Percentiles rank a stretch among this genome's conserved stretches.
Evolutionary conservation across 1,284 basidiomycete species (phyloP).

Genomic region (Apiotrichum domesticum): DNA sequence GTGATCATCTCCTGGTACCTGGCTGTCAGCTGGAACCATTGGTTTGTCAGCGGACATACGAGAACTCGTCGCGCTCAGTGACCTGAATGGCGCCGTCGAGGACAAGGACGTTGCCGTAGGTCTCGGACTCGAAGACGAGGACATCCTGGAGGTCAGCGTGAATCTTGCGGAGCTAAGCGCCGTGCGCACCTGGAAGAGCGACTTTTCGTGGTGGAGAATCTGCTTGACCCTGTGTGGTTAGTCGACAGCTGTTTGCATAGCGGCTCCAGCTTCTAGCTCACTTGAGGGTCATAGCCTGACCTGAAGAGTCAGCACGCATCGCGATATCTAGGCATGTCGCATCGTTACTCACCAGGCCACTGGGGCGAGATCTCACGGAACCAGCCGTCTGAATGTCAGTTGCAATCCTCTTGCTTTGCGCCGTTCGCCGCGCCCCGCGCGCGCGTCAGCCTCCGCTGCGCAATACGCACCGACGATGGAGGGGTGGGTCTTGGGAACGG

Average conservation of each 20-base stretch:
- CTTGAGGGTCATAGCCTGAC: constrained; percentile 89
- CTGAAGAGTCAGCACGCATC: constrained; percentile 23
- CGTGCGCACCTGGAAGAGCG: constrained; percentile 57
- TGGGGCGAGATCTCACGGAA: constrained; percentile 94
- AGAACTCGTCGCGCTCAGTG: constrained; percentile 97
- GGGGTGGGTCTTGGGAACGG: constrained; percentile 34
- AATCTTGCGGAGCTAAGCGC: neutral
- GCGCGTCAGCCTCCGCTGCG: neutral
- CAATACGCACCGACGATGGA: constrained; percentile 36
- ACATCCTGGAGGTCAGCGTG: constrained; percentile 66
- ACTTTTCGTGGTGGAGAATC: constrained; percentile 91
- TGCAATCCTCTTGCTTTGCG: neutral
- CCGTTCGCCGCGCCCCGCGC: too few relatives aligned
- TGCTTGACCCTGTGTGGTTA: constrained; percentile 63
- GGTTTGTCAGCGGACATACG: constrained; percentile 43
- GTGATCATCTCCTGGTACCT: constrained; percentile 99
- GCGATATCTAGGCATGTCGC: constrained; percentile 8
- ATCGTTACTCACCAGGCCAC: constrained; percentile 67
- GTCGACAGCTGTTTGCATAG: neutral
- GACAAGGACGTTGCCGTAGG: constrained; percentile 92
- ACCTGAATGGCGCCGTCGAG: constrained; percentile 95
- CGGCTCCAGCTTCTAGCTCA: constrained; percentile 19
- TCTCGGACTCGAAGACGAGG: constrained; percentile 89
- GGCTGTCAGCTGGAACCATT: constrained; percentile 3
- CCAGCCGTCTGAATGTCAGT: constrained; percentile 65